Conservation (phyloP, 306 rosid genomes). For the Cicer cuneatum region DNA sequence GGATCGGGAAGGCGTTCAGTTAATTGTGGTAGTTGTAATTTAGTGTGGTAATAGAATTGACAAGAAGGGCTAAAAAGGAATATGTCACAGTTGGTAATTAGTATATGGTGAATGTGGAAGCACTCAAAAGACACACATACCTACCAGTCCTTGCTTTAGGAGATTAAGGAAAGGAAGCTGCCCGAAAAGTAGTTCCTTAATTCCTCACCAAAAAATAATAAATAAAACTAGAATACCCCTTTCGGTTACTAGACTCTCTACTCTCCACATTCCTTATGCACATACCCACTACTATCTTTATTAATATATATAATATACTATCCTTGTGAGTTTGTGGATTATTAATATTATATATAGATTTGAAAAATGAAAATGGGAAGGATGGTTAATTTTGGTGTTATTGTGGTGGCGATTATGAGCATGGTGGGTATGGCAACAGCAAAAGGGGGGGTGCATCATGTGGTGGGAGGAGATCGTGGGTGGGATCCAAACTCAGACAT, state of each 20-base stretch:
- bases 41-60: not conserved
- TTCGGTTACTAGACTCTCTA: not conserved
- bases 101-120: not conserved
- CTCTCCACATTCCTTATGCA: not conserved
- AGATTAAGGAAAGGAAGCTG: not conserved
- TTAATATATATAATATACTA: not conserved
- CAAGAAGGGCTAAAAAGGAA: not conserved
- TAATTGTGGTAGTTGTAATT: not conserved
- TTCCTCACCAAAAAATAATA: not conserved
- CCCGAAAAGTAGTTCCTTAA: not conserved
- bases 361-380: constrained; percentile 41
- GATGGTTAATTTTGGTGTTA: constrained; percentile 5
- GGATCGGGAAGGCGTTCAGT: not conserved
- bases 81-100: no score
- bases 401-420: constrained; percentile 32
- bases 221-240: not conserved
- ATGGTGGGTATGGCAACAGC: constrained; percentile 50
- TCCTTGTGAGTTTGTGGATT: not conserved
- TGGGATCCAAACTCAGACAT: constrained; percentile 76
- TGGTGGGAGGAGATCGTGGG: constrained; percentile 85
- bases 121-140: not conserved
- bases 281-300: not conserved
- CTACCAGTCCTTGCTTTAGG: not conserved
- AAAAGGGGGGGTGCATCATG: constrained; percentile 62
- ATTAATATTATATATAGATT: not conserved